Percentiles rank a stretch among this genome's conserved stretches.
These are phyloP conservation scores for Ophiostoma ulmi DNA, from an alignment of 2,329 filamentous ascomycete genomes.

Conservation along the genomic window DNA sequence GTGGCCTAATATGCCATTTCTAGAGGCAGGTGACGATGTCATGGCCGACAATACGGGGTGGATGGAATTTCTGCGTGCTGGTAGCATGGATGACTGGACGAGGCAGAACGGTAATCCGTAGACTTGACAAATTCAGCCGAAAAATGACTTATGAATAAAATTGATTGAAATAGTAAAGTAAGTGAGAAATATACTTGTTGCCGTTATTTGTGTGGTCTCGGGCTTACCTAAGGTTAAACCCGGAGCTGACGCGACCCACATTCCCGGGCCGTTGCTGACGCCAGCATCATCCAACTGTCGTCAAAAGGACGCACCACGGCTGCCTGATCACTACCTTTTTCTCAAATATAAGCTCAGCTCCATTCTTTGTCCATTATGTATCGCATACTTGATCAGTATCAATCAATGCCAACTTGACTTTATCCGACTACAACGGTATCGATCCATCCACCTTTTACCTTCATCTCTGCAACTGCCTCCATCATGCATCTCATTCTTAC, in stretches of 20 bases:
- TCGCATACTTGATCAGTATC: not conserved
- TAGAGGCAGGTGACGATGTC: conserved; percentile 37
- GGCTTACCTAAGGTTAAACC: conserved; percentile 14
- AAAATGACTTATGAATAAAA: not conserved
- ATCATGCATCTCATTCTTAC: conserved; percentile 63
- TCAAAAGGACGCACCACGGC: not conserved
- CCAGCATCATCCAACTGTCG: not conserved
- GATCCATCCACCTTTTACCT: not conserved
- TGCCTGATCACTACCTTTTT: not conserved
- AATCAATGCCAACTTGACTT: not conserved
- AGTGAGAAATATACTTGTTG: not conserved
- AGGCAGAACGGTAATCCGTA: not conserved
- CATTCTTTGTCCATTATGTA: not conserved
- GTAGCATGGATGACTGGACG: not conserved
- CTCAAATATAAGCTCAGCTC: not conserved
- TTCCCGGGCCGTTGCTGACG: conserved; percentile 1
- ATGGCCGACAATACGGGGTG: conserved; percentile 37
- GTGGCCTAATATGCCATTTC: conserved; percentile 41
- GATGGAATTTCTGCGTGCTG: conserved; percentile 35
- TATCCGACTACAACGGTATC: not conserved
- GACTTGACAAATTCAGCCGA: not conserved
- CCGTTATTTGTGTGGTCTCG: not conserved
- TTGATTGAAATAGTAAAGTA: not conserved
- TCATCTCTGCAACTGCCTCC: not conserved
- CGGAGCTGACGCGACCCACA: conserved; percentile 2